Evolutionary conservation across 129 eudicot species (phyloP), one percentile per base, ranked within the genome.

Genomic region (Flaveria trinervia): DNA sequence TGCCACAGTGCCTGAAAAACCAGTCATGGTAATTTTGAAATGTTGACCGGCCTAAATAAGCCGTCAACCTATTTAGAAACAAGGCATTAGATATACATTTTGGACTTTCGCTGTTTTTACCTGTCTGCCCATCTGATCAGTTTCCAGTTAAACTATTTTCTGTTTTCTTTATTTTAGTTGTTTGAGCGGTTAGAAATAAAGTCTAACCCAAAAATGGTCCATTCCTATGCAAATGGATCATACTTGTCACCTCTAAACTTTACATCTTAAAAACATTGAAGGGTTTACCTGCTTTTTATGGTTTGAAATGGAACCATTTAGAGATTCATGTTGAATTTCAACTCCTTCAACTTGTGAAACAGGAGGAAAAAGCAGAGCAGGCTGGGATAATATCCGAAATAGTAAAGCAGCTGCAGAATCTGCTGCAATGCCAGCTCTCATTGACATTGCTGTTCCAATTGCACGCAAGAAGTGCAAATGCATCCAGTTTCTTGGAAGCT

Each of bases 401-500:
- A 94, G 91, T 68, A 94, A 89, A 81, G 98, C 98, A 74, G 98
- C 98, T 12, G 98, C 98, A 62, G 98, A 84, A 89, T 94, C 98
- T 73, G 98, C 96, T 3, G 98, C 98, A 84, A 94, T 87, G 54
- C 98, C 98, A 67, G 87, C 96, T 87, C 97, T 84, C 93, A 89
- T 89, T 16, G 98, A 94, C 97, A 94, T 94, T 46, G 98, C 98
- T 51, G 92, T 85, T 54, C 98, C 98, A 70, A 94, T 94, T 72
- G 98, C 98, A 20, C 98, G 92, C 84, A 94, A 68, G 77, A 94
- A 94, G 83, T 94, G 98, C 84, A 94, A 88, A 83, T 94, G 98
- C 98, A 94, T 87, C 98, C 98, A 94, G 77, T 94, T 94, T 82
- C 96, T 87, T 28, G 97, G 98, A 71, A 94, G 96, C 98, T 94